These are phyloP conservation scores for Rhododendron ovatum DNA, from an alignment of 148 eudicot genomes.

Conservation along the genomic window DNA sequence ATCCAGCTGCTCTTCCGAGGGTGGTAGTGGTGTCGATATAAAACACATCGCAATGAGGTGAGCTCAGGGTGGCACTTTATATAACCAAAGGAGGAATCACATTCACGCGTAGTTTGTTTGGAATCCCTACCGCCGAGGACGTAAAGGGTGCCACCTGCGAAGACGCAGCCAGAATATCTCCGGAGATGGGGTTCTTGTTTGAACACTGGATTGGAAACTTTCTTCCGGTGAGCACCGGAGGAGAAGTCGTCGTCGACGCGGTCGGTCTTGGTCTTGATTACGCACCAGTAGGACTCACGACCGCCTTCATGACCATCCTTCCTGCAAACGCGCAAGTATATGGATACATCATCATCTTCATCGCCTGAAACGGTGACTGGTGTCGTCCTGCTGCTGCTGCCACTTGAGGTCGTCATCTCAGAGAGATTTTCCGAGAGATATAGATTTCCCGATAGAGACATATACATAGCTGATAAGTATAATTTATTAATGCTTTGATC, in stretches of 20 bases:
- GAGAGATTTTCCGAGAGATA: background rate
- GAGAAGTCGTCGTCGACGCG: background rate
- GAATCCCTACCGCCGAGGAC: background rate
- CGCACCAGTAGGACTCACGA: background rate
- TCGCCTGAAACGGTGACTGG: background rate
- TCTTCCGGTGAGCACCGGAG: background rate
- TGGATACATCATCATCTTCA: background rate
- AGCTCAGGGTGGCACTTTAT: background rate
- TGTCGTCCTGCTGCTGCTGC: background rate
- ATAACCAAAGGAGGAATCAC: too few species aligned
- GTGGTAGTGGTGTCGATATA: background rate
- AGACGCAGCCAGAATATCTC: background rate
- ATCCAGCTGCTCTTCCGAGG: background rate
- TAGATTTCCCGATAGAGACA: too few species aligned
- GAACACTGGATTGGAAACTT: background rate
- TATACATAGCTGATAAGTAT: too few species aligned
- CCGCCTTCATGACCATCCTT: background rate
- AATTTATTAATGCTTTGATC: too few species aligned
- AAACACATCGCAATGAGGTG: background rate
- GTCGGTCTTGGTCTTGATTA: background rate
- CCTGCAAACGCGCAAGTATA: background rate
- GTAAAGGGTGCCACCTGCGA: background rate
- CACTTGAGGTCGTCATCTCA: background rate
- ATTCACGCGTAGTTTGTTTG: background rate
- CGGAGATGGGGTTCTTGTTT: background rate